Conservation (phyloP, 345 rosid genomes). For the Arabis alpina region DNA sequence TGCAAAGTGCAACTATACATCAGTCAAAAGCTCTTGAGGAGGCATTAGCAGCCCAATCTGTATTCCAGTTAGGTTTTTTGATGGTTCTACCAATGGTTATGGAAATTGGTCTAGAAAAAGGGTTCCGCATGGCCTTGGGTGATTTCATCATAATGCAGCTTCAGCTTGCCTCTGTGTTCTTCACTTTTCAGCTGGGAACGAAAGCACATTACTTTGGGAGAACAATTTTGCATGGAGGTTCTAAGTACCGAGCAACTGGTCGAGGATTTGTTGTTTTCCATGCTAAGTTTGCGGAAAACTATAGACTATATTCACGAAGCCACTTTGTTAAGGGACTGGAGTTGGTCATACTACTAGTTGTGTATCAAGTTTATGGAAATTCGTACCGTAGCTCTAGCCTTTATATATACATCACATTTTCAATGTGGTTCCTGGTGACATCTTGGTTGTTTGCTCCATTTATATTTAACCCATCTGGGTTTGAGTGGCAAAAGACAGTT, state of each 20-base stretch:
- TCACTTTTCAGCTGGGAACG: slow-evolving; percentile 98
- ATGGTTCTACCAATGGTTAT: slow-evolving; percentile 91
- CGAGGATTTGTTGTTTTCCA: slow-evolving; percentile 92
- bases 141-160: slow-evolving; percentile 97
- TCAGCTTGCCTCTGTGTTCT: slow-evolving; percentile 93
- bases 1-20: slow-evolving; percentile 57
- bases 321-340: slow-evolving; percentile 95
- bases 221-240: slow-evolving; percentile 93
- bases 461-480: slow-evolving; percentile 92
- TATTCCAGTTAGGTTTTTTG: slow-evolving; percentile 84
- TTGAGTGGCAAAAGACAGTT: slow-evolving; percentile 96
- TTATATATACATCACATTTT: slow-evolving; percentile 71
- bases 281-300: slow-evolving; percentile 88
- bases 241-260: slow-evolving; percentile 84
- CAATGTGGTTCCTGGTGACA: slow-evolving; percentile 90
- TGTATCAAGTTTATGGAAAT: slow-evolving; percentile 67
- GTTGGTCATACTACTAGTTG: slow-evolving; percentile 66
- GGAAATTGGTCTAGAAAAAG: slow-evolving; percentile 97
- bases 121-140: slow-evolving; percentile 82
- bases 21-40: slow-evolving; percentile 84
- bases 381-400: slow-evolving; percentile 80
- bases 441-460: slow-evolving; percentile 98
- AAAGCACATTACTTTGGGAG: slow-evolving; percentile 90
- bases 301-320: slow-evolving; percentile 87
- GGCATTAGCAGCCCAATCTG: slow-evolving; percentile 81